Evolutionary conservation across 257 asterid genomes (phyloP), one percentile per base, ranked within the genome.

Genomic region (Solanum dulcamara): DNA sequence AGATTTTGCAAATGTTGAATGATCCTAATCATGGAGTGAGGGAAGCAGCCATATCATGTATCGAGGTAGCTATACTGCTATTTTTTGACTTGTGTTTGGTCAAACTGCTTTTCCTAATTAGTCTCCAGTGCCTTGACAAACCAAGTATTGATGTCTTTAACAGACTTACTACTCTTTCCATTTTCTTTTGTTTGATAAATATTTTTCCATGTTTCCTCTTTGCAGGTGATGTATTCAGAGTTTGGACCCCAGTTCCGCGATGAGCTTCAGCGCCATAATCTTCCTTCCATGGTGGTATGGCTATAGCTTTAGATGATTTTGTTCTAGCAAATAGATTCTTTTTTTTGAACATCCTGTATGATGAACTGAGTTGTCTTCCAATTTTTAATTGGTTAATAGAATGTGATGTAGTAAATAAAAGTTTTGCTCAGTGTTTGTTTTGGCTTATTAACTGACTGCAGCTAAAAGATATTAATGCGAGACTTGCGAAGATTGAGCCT

Each of bases 401-500:
- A 28, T 68, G 53, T 42, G 46, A 57, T 84, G 51, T 57, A 53
- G 46, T 22, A 51, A 84, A 68, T 33, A 46, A 20, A 30, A 68
- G 44, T 68, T 68, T 48, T 66, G 81, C 70, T 68, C 70, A 26
- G 22, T 66, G 64, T 59, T 53, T 46, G 88, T 64, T 85, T 85
- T 88, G 86, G 88, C 85, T 75, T 89, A 71, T 80, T 81, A n/a
- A 85, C 86, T 88, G 33, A 75, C 83, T 92, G 90, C 94, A 97
- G 99, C 90, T 92, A 84, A 95, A 87, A 90, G 99, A 97, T 91
- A 95, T 97, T 60, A 95, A 95, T 90, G 89, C 92, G 79, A 91
- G 98, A 91, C 92, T 97, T 86, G 98, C 94, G 88, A 95, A 84
- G 90, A 94, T 97, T 90, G 96, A 92, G 93, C 99, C 99, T 18